Base-by-base conservation (phyloP, 2,329 filamentous ascomycete species). In the Didymella pomorum region DNA sequence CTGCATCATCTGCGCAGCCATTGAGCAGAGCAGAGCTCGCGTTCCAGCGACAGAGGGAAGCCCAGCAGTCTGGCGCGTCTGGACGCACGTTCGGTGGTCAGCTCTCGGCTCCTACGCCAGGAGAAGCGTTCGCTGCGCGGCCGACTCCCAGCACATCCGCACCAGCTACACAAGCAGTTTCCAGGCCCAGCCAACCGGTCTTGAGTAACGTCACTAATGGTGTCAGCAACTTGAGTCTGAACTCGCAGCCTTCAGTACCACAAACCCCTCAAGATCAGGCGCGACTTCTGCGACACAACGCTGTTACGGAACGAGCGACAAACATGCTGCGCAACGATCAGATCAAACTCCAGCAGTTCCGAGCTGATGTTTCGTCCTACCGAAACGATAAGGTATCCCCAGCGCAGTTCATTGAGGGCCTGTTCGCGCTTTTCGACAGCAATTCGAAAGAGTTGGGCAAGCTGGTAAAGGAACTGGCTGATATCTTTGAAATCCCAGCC, bases 41-140 rank as follows among this genome's bases (percentile, higher is more conserved):
- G 2, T 96, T 92, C 75, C 94, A 98, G 72, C 85, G 95, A 49
- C 92, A 96, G 71, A 88, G 96, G 83, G 93, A 93, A 39, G 92
- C 98, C 48, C 93, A 96, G 68, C 93, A 89, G 0, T 92, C 96
- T 71, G 92, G 92, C 0, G 85, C 92, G 0, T 87, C 91, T 0
- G 89, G 86, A 43, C 86, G 93, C 42, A 92, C 87, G 2, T 97
- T 97, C 79, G 93, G 93, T 42, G 92, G 93, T 7, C 89, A 92
- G 68, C 84, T 97, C 49, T 91, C 89, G n/a, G 75, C 83, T 20
- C 71, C 71, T 35, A 74, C 73, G n/a, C 70, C 73, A 71, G 65
- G 77, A 51, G 76, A 83, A 42, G 72, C 77, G 14, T 76, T 76
- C 51, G 77, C 82, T 12, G 79, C 84, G 26, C 77, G 81, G 51